Percentiles rank a stretch among this genome's conserved stretches.
Evolutionary conservation across 305 asterid species (phyloP).

Genomic region (Fraxinus angustifolia): DNA sequence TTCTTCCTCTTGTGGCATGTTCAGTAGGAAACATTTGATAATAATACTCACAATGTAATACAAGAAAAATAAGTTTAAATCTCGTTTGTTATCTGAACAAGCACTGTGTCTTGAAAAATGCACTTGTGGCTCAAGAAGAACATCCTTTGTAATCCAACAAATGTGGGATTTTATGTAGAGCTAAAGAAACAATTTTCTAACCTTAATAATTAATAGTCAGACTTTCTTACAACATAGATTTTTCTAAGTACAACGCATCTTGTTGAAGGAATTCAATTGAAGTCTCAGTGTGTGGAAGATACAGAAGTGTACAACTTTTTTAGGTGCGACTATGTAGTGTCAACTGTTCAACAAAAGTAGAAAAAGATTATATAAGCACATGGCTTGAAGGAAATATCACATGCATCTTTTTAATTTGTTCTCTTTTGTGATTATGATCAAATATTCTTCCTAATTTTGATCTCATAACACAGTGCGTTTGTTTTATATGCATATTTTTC

Average conservation of each 20-base stretch:
- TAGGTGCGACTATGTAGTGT: background rate
- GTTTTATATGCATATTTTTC: background rate
- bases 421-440: background rate
- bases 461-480: background rate
- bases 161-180: background rate
- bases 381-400: conserved; percentile 25
- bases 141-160: background rate
- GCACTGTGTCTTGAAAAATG: background rate
- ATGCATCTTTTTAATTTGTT: background rate
- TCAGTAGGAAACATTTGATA: background rate
- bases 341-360: background rate
- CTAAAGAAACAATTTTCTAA: background rate
- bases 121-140: background rate
- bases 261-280: conserved; percentile 17
- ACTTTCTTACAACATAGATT: background rate
- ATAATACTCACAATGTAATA: background rate
- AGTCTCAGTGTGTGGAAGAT: conserved; percentile 31
- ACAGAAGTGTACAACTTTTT: conserved; percentile 3
- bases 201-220: background rate
- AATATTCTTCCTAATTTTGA: conserved; percentile 28
- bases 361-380: conserved; percentile 17
- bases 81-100: background rate
- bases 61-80: background rate
- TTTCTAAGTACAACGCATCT: conserved; percentile 19
- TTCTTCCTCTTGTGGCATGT: background rate